Percentiles rank a stretch among this genome's conserved stretches.
Evolutionary conservation across 192 early-diverging fungal species (phyloP).

Genomic region (Umbelopsis isabellina): DNA sequence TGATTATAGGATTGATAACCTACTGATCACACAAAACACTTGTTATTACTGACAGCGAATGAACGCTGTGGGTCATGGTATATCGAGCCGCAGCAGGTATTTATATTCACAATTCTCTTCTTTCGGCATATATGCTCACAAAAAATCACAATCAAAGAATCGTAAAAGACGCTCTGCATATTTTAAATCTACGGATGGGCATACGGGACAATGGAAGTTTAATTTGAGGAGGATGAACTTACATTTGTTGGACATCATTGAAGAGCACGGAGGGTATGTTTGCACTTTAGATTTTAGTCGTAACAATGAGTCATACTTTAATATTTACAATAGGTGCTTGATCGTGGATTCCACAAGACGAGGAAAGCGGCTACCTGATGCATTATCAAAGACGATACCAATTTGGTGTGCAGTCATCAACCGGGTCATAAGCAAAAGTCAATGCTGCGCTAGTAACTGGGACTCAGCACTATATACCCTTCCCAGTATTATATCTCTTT

Average conservation of each 20-base stretch:
- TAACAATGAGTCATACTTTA: neutral
- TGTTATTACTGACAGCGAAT: slow-evolving; percentile 56
- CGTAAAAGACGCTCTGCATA: slow-evolving; percentile 67
- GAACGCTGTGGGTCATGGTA: slow-evolving; percentile 92
- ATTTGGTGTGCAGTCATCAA: slow-evolving; percentile 90
- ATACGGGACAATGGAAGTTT: slow-evolving; percentile 83
- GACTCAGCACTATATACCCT: slow-evolving; percentile 66
- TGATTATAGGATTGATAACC: neutral
- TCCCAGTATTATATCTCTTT: slow-evolving; percentile 62
- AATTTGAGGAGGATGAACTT: slow-evolving; percentile 80
- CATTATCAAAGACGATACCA: slow-evolving; percentile 83
- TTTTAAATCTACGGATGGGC: slow-evolving; percentile 96
- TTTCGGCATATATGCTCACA: neutral
- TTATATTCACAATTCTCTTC: neutral
- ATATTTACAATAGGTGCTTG: slow-evolving; percentile 62
- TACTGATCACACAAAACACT: neutral
- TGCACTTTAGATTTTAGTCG: neutral
- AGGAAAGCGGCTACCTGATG: slow-evolving; percentile 86
- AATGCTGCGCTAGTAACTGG: slow-evolving; percentile 39
- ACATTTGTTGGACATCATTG: slow-evolving; percentile 66
- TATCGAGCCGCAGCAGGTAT: slow-evolving; percentile 63
- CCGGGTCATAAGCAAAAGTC: slow-evolving; percentile 36
- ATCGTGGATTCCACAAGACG: slow-evolving; percentile 88
- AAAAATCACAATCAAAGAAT: slow-evolving; percentile 10
- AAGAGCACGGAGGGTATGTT: slow-evolving; percentile 56